These are phyloP conservation scores for Monilinia vaccinii-corymbosi DNA, from an alignment of 2,329 filamentous ascomycete species.

Conservation along the genomic window DNA sequence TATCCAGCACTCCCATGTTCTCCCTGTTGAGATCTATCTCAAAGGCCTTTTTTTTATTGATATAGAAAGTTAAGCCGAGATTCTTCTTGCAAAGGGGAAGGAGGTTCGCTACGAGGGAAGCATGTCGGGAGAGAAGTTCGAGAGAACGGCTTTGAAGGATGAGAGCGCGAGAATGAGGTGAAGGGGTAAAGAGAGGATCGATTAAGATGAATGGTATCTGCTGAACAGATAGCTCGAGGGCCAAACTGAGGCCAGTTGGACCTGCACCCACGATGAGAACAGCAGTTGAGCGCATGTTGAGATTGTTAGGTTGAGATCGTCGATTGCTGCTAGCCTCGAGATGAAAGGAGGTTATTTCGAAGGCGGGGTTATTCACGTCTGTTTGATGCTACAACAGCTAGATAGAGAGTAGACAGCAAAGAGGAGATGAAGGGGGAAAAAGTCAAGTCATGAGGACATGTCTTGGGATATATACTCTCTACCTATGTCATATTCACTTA, in stretches of 20 bases:
- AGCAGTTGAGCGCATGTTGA: slow-evolving; percentile 15
- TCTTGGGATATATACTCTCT: not conserved
- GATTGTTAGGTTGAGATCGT: not conserved
- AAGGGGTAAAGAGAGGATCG: slow-evolving; percentile 29
- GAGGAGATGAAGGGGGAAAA: not conserved
- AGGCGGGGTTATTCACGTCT: not conserved
- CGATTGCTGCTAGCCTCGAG: not conserved
- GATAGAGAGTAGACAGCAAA: not conserved
- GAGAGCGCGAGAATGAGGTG: slow-evolving; percentile 35
- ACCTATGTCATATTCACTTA: not conserved
- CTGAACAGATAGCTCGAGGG: slow-evolving; percentile 32
- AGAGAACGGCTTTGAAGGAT: slow-evolving; percentile 40
- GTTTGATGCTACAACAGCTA: not conserved
- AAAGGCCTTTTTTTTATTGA: slow-evolving; percentile 29
- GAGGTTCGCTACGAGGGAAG: slow-evolving; percentile 30
- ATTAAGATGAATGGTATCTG: slow-evolving; percentile 33
- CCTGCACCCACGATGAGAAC: slow-evolving; percentile 39
- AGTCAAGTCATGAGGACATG: not conserved
- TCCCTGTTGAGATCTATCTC: slow-evolving; percentile 27
- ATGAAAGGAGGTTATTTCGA: not conserved
- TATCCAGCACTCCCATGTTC: slow-evolving; percentile 21
- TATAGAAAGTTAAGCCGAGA: slow-evolving; percentile 33
- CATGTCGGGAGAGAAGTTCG: slow-evolving; percentile 41
- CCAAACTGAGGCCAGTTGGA: slow-evolving; percentile 36
- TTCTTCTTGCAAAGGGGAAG: slow-evolving; percentile 32